Conservation (phyloP, 441 rosid genomes). For the Adansonia rubrostipa region DNA sequence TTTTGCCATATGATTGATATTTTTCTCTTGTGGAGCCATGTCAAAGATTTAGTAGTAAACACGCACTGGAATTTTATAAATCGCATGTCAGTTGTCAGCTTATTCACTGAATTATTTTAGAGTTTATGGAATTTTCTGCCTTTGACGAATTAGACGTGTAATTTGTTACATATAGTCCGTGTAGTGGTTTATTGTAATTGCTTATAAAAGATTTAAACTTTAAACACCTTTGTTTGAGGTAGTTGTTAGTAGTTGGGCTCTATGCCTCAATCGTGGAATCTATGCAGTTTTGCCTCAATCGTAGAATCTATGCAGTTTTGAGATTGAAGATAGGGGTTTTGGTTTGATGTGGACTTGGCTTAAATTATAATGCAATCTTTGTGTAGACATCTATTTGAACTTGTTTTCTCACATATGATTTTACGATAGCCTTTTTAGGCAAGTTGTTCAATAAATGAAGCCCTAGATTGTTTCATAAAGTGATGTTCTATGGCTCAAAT, state of each 20-base stretch:
- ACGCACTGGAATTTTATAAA: not conserved
- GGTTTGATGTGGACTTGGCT: not conserved
- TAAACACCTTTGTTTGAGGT: not conserved
- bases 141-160: not conserved
- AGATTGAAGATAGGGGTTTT: not conserved
- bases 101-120: constrained; percentile 9
- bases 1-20: not conserved
- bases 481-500: not conserved
- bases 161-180: not conserved
- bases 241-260: not conserved
- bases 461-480: not conserved
- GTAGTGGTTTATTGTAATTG: not conserved
- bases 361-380: not conserved
- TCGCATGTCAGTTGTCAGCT: not conserved
- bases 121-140: not conserved
- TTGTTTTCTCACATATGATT: not conserved
- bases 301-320: not conserved
- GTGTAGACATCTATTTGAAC: not conserved
- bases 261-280: not conserved
- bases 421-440: not conserved
- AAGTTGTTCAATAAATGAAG: not conserved
- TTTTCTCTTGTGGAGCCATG: not conserved
- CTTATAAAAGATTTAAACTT: constrained; percentile 7
- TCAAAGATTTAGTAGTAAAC: not conserved
- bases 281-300: not conserved